Evolutionary conservation across 2,329 filamentous ascomycete genomes (phyloP).

Genomic region (Cladosporium austrohemisphaericum): DNA sequence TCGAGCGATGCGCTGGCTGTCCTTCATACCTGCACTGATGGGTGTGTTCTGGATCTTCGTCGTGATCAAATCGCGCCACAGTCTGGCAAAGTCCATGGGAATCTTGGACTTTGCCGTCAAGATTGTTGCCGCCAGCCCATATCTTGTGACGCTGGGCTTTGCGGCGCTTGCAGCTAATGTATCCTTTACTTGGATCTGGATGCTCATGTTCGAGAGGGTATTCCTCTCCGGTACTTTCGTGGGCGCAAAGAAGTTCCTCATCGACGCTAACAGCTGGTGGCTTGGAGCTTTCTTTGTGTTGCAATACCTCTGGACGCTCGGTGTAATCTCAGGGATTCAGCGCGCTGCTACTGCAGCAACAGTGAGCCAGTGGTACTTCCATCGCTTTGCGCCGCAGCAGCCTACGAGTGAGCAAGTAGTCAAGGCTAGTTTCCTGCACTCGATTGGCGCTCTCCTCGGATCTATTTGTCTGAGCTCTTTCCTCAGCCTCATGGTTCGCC

Average conservation of each 20-base stretch:
- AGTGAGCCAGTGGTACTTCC: constrained; percentile 98
- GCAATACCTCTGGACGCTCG: constrained; percentile 92
- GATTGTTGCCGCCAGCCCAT: constrained; percentile 80
- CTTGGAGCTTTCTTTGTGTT: constrained; percentile 87
- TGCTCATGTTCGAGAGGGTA: constrained; percentile 91
- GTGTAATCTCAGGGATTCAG: constrained; percentile 82
- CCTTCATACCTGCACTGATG: constrained; percentile 69
- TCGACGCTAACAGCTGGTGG: constrained; percentile 90
- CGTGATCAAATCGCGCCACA: constrained; percentile 73
- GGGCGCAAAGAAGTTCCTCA: constrained; percentile 64
- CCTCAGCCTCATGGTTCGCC: constrained; percentile 71
- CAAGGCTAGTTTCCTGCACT: constrained; percentile 74
- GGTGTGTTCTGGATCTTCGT: constrained; percentile 80
- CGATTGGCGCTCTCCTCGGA: constrained; percentile 81
- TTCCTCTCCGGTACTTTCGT: constrained; percentile 85
- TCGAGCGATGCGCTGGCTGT: constrained; percentile 79
- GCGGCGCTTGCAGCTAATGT: constrained; percentile 71
- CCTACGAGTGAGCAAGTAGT: constrained; percentile 79
- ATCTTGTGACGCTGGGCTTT: constrained; percentile 79
- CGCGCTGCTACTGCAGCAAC: constrained; percentile 89
- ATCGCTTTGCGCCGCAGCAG: constrained; percentile 75
- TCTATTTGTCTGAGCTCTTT: constrained; percentile 87
- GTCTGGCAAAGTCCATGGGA: constrained; percentile 75
- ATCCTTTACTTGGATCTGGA: constrained; percentile 91
- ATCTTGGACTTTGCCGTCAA: constrained; percentile 90